Percentiles rank a stretch among this genome's conserved stretches.
Evolutionary conservation across 2,329 filamentous ascomycete species (phyloP).

Genomic region (Penicillium sp.): DNA sequence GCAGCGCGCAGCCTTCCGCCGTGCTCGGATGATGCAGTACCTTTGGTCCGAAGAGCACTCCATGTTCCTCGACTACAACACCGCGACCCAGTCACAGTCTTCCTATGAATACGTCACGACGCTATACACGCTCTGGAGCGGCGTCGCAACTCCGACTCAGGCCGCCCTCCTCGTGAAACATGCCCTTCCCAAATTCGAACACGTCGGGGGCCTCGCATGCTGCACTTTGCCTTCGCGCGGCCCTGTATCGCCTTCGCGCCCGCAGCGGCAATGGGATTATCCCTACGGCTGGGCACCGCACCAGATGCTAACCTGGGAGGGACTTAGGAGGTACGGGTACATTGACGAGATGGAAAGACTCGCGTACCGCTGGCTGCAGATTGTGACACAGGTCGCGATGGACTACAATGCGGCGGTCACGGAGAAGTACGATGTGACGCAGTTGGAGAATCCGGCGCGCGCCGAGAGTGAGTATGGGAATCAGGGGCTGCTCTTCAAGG

Average conservation of each 20-base stretch:
- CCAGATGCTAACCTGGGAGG: constrained; percentile 97
- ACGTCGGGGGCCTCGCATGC: constrained; percentile 82
- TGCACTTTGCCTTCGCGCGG: constrained; percentile 91
- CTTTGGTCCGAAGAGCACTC: constrained; percentile 91
- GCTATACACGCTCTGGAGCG: constrained; percentile 97
- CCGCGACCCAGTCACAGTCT: constrained; percentile 76
- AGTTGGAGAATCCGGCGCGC: constrained; percentile 85
- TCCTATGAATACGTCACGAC: constrained; percentile 91
- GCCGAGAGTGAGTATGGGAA: constrained; percentile 98
- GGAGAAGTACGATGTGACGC: constrained; percentile 97
- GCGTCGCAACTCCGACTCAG: constrained; percentile 81
- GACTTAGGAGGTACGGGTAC: constrained; percentile 88
- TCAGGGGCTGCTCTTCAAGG: constrained; percentile 62
- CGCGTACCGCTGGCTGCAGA: constrained; percentile 96
- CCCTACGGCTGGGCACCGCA: constrained; percentile 98
- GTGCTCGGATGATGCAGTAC: constrained; percentile 86
- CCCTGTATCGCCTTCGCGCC: constrained; percentile 75
- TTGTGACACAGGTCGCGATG: constrained; percentile 98
- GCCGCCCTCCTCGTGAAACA: constrained; percentile 81
- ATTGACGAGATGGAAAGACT: constrained; percentile 85
- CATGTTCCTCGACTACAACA: constrained; percentile 99
- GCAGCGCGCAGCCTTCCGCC: constrained; percentile 80
- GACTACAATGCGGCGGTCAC: constrained; percentile 98
- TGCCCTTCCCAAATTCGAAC: constrained; percentile 86
- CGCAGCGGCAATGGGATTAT: constrained; percentile 98